Conservation (phyloP, 2,329 filamentous ascomycete genomes). For the Aspergillus quadrilineatus region DNA sequence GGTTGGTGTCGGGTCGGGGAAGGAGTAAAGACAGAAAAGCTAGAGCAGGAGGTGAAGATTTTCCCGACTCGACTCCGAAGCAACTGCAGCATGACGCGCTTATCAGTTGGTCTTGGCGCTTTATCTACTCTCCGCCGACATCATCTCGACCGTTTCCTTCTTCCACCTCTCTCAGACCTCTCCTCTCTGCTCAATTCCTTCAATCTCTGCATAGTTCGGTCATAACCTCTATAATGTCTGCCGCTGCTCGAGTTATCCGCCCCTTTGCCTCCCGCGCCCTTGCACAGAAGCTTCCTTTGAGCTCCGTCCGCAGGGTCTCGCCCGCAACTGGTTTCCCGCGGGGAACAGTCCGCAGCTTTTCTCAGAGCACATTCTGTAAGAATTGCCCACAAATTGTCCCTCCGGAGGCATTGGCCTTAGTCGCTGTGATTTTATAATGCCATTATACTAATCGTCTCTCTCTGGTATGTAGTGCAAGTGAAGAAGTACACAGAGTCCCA, state of each 20-base stretch:
- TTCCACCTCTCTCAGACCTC: slow-evolving; percentile 9
- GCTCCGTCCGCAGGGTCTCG: slow-evolving; percentile 31
- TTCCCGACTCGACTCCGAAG: slow-evolving; percentile 12
- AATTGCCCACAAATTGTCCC: slow-evolving; percentile 6
- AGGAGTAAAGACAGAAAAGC: slow-evolving; percentile 6
- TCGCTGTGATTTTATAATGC: neutral
- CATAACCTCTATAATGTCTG: slow-evolving; percentile 33
- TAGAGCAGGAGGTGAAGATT: slow-evolving; percentile 18
- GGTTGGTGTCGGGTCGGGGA: slow-evolving; percentile 21
- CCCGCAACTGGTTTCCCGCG: slow-evolving; percentile 42
- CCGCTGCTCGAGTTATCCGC: slow-evolving; percentile 36
- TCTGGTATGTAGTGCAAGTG: slow-evolving; percentile 36
- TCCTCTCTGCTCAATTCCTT: slow-evolving; percentile 18
- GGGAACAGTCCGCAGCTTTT: slow-evolving; percentile 43
- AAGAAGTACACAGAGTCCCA: slow-evolving; percentile 96
- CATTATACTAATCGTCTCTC: slow-evolving; percentile 26
- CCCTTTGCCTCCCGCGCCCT: slow-evolving; percentile 39
- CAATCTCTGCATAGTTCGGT: slow-evolving; percentile 8
- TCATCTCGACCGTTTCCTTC: slow-evolving; percentile 12
- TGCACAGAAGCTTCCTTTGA: slow-evolving; percentile 37
- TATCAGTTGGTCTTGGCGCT: slow-evolving; percentile 28
- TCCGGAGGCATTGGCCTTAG: slow-evolving; percentile 9
- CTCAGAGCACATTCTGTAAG: slow-evolving; percentile 43
- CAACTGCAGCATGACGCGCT: slow-evolving; percentile 14
- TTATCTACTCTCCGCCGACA: slow-evolving; percentile 15